These are phyloP conservation scores for Taphrina deformans DNA, from an alignment of 1,139 yeast species.

Conservation along the genomic window DNA sequence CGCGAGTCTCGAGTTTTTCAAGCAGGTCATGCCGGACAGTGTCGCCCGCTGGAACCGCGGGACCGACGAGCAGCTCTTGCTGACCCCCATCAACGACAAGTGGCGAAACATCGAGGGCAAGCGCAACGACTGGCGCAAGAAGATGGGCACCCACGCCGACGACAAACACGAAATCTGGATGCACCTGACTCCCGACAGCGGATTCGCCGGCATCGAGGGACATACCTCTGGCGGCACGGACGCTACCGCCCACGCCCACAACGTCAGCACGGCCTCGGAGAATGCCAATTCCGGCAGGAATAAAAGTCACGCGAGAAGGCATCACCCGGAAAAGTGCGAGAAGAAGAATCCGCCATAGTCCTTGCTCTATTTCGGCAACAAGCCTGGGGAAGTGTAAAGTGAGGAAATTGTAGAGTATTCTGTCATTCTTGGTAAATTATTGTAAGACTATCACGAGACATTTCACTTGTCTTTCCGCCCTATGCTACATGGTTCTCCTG, in stretches of 20 bases:
- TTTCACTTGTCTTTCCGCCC: no score
- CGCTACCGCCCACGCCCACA: conserved; percentile 15
- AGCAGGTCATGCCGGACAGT: conserved; percentile 4
- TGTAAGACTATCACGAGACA: no score
- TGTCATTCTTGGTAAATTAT: no score
- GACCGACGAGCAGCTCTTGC: conserved; percentile 7
- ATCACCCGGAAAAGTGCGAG: conserved; percentile 1
- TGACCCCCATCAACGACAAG: conserved; percentile 26
- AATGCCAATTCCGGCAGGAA: conserved; percentile 10
- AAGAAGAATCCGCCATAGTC: background rate
- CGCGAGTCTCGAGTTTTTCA: conserved; percentile 20
- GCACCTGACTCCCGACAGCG: conserved; percentile 26
- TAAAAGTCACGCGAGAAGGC: background rate
- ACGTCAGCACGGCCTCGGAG: conserved; percentile 7
- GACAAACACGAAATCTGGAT: conserved; percentile 27
- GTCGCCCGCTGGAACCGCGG: conserved; percentile 27
- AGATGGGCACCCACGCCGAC: conserved; percentile 11
- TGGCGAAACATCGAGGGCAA: conserved; percentile 28
- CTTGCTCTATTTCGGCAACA: background rate
- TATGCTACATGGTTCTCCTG: no score
- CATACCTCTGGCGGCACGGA: conserved; percentile 20
- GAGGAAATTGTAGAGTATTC: no score
- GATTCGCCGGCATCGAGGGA: conserved; percentile 30
- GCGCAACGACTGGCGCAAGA: conserved; percentile 25
- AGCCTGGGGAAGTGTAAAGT: no score